Evolutionary conservation across 2,329 filamentous ascomycete genomes (phyloP).

Genomic region (Purpureocillium takamizusanense): DNA sequence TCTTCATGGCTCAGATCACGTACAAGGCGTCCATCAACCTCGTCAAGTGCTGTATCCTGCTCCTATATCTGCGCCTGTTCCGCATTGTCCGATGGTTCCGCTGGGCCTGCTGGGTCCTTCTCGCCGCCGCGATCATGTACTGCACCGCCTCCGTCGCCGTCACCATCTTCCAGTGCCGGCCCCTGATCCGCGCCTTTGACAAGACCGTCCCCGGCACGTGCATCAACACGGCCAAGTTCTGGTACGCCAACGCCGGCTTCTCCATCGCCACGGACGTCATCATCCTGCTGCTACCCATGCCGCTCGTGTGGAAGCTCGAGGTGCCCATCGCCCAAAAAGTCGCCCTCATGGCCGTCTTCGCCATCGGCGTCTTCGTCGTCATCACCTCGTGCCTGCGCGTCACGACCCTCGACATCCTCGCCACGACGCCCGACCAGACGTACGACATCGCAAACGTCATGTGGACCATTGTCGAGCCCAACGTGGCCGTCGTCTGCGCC

Average conservation of each 20-base stretch:
- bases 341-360: constrained; percentile 26
- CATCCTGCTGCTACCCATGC: constrained; percentile 34
- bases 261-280: constrained; percentile 35
- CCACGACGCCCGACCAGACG: constrained; percentile 18
- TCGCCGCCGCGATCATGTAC: constrained; percentile 14
- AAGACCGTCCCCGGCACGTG: constrained; percentile 28
- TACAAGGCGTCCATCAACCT: constrained; percentile 22
- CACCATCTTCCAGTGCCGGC: constrained; percentile 18
- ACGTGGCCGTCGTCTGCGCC: constrained; percentile 27
- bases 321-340: constrained; percentile 26
- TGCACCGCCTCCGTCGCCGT: constrained; percentile 16
- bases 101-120: constrained; percentile 14
- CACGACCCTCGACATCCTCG: constrained; percentile 16
- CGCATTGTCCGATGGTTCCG: constrained; percentile 16
- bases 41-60: constrained; percentile 22
- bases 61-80: constrained; percentile 24
- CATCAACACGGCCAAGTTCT: constrained; percentile 32
- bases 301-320: constrained; percentile 32
- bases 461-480: constrained; percentile 30
- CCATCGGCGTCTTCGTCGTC: constrained; percentile 25
- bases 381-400: constrained; percentile 21
- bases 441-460: constrained; percentile 22
- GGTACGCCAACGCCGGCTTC: constrained; percentile 36
- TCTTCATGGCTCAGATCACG: constrained; percentile 16
- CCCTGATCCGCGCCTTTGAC: constrained; percentile 31